Conservation (phyloP, 2,329 filamentous ascomycete species). For the Trichoderma lentiforme region DNA sequence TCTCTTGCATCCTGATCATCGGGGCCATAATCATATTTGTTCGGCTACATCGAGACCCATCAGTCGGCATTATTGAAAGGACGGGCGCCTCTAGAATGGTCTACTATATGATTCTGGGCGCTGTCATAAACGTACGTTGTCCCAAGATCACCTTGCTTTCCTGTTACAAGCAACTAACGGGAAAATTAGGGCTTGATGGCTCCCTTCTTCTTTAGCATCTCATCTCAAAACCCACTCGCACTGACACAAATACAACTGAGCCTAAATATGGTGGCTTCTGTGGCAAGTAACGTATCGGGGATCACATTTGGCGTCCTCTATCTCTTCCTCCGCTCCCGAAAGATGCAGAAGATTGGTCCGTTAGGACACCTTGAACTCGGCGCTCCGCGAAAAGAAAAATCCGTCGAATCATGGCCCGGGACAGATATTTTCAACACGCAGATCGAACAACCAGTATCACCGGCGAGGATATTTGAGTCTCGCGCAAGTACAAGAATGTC, state of each 20-base stretch:
- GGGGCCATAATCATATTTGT: conserved; percentile 54
- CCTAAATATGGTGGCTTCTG: conserved; percentile 60
- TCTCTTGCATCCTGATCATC: conserved; percentile 49
- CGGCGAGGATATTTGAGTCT: conserved; percentile 10
- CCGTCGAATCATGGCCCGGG: conserved; percentile 7
- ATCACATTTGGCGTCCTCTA: conserved; percentile 63
- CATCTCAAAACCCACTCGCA: conserved; percentile 41
- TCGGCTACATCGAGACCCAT: conserved; percentile 52
- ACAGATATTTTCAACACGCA: conserved; percentile 23
- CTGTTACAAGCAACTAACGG: neutral
- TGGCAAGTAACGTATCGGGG: conserved; percentile 64
- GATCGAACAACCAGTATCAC: conserved; percentile 23
- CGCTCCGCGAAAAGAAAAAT: conserved; percentile 34
- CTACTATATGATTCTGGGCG: conserved; percentile 59
- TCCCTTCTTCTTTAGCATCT: conserved; percentile 60
- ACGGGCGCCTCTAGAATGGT: conserved; percentile 66
- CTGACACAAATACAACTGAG: conserved; percentile 37
- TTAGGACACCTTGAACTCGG: conserved; percentile 42
- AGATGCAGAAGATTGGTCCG: conserved; percentile 51
- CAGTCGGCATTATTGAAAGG: conserved; percentile 57
- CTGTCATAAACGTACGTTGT: conserved; percentile 54
- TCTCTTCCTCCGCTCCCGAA: conserved; percentile 63
- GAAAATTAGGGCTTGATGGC: conserved; percentile 51
- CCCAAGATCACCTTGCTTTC: neutral
- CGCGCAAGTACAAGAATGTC: neutral